Evolutionary conservation across 139 green algal genomes (phyloP), one percentile per base, ranked within the genome.

Genomic region (Micractinium sp.): DNA sequence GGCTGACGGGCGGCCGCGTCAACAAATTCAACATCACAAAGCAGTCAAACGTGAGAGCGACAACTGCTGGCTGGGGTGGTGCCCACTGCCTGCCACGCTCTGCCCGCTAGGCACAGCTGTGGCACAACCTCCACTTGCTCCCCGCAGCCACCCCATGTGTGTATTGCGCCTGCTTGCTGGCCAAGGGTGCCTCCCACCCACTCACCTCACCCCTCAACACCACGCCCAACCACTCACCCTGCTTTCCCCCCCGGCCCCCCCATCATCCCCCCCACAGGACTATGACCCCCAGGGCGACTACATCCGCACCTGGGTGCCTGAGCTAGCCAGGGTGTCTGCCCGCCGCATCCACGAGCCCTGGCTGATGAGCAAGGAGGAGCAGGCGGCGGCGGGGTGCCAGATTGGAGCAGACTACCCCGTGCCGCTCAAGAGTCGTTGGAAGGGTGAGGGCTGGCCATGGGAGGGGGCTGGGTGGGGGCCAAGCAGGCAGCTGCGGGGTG

Each of bases 21-120:
- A 99, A 99, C 93, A 93, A 95, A 83, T 99, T 99, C 95, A 99
- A 99, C 95, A 97, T 98, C 93, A 93, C 89, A 38, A 99, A 99
- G 93, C 96, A 98, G 94, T 82, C 69, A 47, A 96, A 94, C 41
- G 85, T 81, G 71, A 81, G 83, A 22, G 60, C 60, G 9, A 9
- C 47, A 56, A 9, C 47, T 56, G 47, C 47, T 9, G 47, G 47
- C 47, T 56, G 47, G 47, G 47, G 47, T 56, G 47, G 7, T 56
- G 7, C 47, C 47, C 5, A 9, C 5, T 56, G 47, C 47, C 47
- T 56, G 47, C 47, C 47, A 5, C 47, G 47, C 47, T 9, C 47
- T 9, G 47, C 47, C 47, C 47, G 7, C 47, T 9, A n/a, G n/a
- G n/a, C n/a, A n/a, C n/a, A n/a, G n/a, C n/a, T n/a, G n/a, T n/a